Evolutionary conservation across 139 green algal species (phyloP), one percentile per base, ranked within the genome.

Genomic region (Coelastrella sp.): DNA sequence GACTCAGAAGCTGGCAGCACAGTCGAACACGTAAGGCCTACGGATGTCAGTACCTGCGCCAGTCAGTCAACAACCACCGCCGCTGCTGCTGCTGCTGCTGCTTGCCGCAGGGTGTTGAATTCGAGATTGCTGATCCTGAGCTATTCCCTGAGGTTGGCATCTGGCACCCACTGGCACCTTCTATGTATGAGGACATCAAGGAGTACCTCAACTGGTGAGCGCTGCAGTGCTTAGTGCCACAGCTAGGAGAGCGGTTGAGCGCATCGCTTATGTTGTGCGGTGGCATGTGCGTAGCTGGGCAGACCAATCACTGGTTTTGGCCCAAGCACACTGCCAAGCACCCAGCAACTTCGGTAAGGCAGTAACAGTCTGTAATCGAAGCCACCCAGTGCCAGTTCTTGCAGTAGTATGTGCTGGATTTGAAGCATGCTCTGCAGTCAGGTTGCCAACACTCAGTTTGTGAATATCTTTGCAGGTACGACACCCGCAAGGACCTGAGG

Each of bases 191-290:
- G 92, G 98, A 99, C 93, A 80, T 99, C 47, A 99, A 99, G 96
- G 98, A 99, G 96, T 99, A 99, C 95, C 95, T 99, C 32, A 99
- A 99, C 96, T 99, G 98, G 98, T 96, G 88, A 87, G 93, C 6
- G 80, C 19, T 3, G 64, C 13, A 11, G 11, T 7, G 64, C 13
- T 0, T 71, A 71, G 11, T 7, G 32, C n/a, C 60, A 61, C 32
- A 47, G 32, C 32, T 47, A 47, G 32, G 32, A 1, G 1, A 47
- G 32, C 32, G 32, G 32, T 47, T n/a, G n/a, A n/a, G n/a, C n/a
- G n/a, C n/a, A n/a, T n/a, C n/a, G n/a, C n/a, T 47, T 1, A 47
- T 47, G 32, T 47, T 1, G 1, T 47, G 32, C n/a, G n/a, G n/a
- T 47, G 32, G 32, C 32, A 1, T 56, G 32, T 11, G 3, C 11